A percentile compares a stretch with the other conserved stretches of the same genome.
Conservation (phyloP, 257 asterid genomes). For the Cruciata laevipes region DNA sequence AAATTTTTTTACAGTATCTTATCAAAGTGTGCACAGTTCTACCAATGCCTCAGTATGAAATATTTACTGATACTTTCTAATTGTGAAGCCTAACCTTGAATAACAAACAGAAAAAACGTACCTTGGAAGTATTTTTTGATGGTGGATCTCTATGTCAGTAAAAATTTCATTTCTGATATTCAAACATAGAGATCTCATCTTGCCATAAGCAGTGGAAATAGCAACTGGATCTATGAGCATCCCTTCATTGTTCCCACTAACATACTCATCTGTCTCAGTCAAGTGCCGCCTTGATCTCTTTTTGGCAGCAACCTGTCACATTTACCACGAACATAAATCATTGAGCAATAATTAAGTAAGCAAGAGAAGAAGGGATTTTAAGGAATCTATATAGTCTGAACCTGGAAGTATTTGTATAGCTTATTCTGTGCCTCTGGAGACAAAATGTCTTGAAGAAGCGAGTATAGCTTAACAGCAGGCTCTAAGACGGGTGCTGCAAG, state of each 20-base stretch:
- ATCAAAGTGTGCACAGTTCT: neutral
- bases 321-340: slow-evolving; percentile 1
- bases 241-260: slow-evolving; percentile 44
- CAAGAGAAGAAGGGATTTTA: slow-evolving; percentile 8
- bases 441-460: slow-evolving; percentile 40
- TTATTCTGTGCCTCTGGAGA: slow-evolving; percentile 50
- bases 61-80: neutral
- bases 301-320: slow-evolving; percentile 43
- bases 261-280: slow-evolving; percentile 50
- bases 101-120: slow-evolving; percentile 10
- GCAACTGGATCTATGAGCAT: slow-evolving; percentile 34
- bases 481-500: slow-evolving; percentile 38
- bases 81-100: neutral
- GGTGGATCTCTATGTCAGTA: slow-evolving; percentile 48
- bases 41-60: neutral
- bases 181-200: slow-evolving; percentile 39
- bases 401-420: slow-evolving; percentile 44
- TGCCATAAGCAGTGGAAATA: slow-evolving; percentile 40
- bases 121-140: slow-evolving; percentile 52
- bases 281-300: slow-evolving; percentile 47
- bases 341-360: slow-evolving; percentile 3
- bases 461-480: slow-evolving; percentile 42
- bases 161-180: slow-evolving; percentile 42
- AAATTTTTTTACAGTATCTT: neutral
- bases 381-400: slow-evolving; percentile 7